Conservation (phyloP, 2,329 filamentous ascomycete genomes). For the Acarospora socialis region DNA sequence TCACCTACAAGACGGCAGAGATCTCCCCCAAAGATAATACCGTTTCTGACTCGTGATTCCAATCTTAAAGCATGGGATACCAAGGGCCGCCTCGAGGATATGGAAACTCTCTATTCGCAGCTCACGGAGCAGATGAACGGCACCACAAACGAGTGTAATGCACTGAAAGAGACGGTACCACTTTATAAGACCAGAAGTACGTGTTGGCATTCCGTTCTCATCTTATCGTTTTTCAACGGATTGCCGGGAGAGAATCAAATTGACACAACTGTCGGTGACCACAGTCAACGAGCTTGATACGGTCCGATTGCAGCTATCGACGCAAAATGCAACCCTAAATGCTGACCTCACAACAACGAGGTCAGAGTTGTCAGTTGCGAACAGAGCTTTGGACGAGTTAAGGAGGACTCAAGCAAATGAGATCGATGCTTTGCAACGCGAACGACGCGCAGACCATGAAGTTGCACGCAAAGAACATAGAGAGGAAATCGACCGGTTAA, state of each 20-base stretch:
- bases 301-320: conserved; percentile 35
- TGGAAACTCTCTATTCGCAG: conserved; percentile 59
- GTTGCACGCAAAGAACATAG: conserved; percentile 28
- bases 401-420: conserved; percentile 38
- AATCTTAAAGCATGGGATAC: conserved; percentile 67
- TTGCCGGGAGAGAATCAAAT: conserved; percentile 13
- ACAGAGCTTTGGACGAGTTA: conserved; percentile 36
- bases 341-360: conserved; percentile 53
- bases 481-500: conserved; percentile 38
- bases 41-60: conserved; percentile 60
- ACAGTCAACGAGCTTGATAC: conserved; percentile 44
- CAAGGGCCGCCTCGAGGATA: conserved; percentile 57
- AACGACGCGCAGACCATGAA: conserved; percentile 34
- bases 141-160: conserved; percentile 52
- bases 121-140: conserved; percentile 60
- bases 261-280: conserved; percentile 6
- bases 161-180: conserved; percentile 59
- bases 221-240: not conserved
- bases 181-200: conserved; percentile 61
- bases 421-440: conserved; percentile 37
- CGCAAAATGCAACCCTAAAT: conserved; percentile 42
- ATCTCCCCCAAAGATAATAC: conserved; percentile 27
- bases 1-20: conserved; percentile 18
- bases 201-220: conserved; percentile 19
- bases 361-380: conserved; percentile 35